Base-by-base conservation (phyloP, 139 green algal genomes). In the Microglena sp. region DNA sequence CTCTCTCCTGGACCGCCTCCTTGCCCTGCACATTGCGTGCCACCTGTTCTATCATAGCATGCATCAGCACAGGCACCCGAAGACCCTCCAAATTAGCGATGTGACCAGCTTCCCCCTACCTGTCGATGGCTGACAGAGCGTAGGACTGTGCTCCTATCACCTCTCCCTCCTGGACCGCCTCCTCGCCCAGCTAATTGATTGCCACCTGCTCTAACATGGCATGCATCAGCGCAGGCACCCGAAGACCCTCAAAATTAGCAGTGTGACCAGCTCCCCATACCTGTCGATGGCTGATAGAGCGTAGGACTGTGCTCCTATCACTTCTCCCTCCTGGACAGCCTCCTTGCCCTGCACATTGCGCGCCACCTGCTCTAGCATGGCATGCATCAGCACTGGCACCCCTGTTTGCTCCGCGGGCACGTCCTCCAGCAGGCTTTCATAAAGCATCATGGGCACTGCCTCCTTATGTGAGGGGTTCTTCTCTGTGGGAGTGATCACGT, bases 1-100 rank as follows among this genome's bases (percentile, higher is more conserved):
- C n/a, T n/a, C n/a, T n/a, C 55, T 78, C 71, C 3, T 56, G 55
- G 21, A 78, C 60, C 30, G 66, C 66, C 33, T 70, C 55, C 8
- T 29, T 60, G 7, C 18, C 66, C 28, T 72, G 57, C 43, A 67
- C 55, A 34, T 73, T 78, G 33, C 66, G 60, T 11, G 66, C 43
- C 34, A 77, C 70, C n/a, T n/a, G n/a, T 68, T 87, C 74, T 40
- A 87, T 45, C 64, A 87, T 28, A 0, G 74, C 71, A 59, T 84
- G 70, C 73, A 87, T 59, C 11, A 87, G 44, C 40, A 84, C 26
- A 5, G 77, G 70, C 46, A 84, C 74, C n/a, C n/a, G n/a, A n/a
- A n/a, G n/a, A n/a, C n/a, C n/a, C n/a, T n/a, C n/a, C n/a, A n/a
- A n/a, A n/a, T n/a, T n/a, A n/a, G n/a, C n/a, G n/a, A n/a, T n/a